Conservation (phyloP, 1,284 basidiomycete genomes). For the Apiotrichum akiyoshidainum region DNA sequence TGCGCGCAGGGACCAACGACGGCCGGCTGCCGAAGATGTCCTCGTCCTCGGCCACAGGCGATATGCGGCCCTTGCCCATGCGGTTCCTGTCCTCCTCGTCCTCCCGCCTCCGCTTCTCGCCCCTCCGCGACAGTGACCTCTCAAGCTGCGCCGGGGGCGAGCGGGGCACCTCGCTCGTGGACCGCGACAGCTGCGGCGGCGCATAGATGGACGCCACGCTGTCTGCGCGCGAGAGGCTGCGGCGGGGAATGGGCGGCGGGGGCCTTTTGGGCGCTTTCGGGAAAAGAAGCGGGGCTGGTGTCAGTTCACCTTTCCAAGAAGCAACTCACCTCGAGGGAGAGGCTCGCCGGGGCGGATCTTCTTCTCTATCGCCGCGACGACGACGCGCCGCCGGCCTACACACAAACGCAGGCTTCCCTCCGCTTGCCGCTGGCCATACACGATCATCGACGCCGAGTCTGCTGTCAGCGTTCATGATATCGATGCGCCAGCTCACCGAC, state of each 20-base stretch:
- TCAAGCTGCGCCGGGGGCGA: no score
- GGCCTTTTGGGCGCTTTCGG: slow-evolving; percentile 32
- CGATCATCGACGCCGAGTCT: slow-evolving; percentile 8
- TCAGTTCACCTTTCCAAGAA: slow-evolving; percentile 1
- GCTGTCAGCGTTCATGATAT: slow-evolving; percentile 6
- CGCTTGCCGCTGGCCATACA: slow-evolving; percentile 18
- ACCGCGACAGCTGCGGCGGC: slow-evolving; percentile 16
- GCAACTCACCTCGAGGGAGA: slow-evolving; percentile 41
- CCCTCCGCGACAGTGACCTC: slow-evolving; percentile 11
- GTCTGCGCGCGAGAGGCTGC: slow-evolving; percentile 21
- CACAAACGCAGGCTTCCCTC: slow-evolving; percentile 25
- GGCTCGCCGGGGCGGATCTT: slow-evolving; percentile 50
- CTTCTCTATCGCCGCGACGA: slow-evolving; percentile 27
- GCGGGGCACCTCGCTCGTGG: slow-evolving; percentile 19
- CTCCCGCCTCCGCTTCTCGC: slow-evolving; percentile 37
- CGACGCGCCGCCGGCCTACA: slow-evolving; percentile 32
- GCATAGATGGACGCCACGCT: slow-evolving; percentile 42
- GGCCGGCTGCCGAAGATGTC: slow-evolving; percentile 40
- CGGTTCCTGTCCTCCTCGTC: slow-evolving; percentile 21
- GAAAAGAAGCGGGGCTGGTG: slow-evolving; percentile 37
- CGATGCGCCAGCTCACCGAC: slow-evolving; percentile 14
- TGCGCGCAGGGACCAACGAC: not conserved
- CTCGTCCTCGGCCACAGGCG: slow-evolving; percentile 23
- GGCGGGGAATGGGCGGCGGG: slow-evolving; percentile 29
- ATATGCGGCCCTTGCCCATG: slow-evolving; percentile 25